These are phyloP conservation scores for Fusarium proliferatum DNA, from an alignment of 2,329 filamentous ascomycete species.

Conservation along the genomic window DNA sequence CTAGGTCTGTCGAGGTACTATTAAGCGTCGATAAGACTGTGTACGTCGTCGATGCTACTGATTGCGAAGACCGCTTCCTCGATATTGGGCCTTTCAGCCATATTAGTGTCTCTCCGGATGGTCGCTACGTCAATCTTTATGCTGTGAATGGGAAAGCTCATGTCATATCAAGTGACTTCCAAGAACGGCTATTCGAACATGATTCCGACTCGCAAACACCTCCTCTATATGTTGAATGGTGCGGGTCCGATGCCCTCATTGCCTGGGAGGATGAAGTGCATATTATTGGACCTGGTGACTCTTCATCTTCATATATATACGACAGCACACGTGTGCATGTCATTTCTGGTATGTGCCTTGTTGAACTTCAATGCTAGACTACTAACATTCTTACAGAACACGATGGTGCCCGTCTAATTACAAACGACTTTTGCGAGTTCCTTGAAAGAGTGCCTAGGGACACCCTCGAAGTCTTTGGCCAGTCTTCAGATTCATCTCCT, in stretches of 20 bases:
- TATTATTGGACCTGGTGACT: slow-evolving; percentile 85
- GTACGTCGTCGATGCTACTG: slow-evolving; percentile 85
- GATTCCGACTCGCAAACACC: slow-evolving; percentile 86
- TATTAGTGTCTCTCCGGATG: slow-evolving; percentile 90
- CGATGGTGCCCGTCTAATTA: slow-evolving; percentile 90
- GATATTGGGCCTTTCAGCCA: slow-evolving; percentile 94
- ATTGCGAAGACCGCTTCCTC: slow-evolving; percentile 90
- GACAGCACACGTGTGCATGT: slow-evolving; percentile 90
- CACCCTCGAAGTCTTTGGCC: slow-evolving; percentile 88
- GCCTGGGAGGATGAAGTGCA: slow-evolving; percentile 99
- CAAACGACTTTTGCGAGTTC: slow-evolving; percentile 96
- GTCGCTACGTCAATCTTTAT: slow-evolving; percentile 88
- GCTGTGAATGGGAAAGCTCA: slow-evolving; percentile 86
- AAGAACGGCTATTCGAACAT: slow-evolving; percentile 91
- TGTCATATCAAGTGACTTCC: slow-evolving; percentile 95
- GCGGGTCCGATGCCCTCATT: slow-evolving; percentile 92
- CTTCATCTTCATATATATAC: slow-evolving; percentile 84
- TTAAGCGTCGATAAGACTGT: slow-evolving; percentile 87
- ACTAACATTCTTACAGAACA: slow-evolving; percentile 58
- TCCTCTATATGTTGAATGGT: slow-evolving; percentile 93
- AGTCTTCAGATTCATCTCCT: slow-evolving; percentile 88
- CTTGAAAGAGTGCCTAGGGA: slow-evolving; percentile 91
- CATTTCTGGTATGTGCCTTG: slow-evolving; percentile 70
- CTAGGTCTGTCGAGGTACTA: slow-evolving; percentile 91
- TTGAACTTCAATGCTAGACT: neutral